These are phyloP conservation scores for Suillus plorans DNA, from an alignment of 768 basidiomycete species.

Conservation along the genomic window DNA sequence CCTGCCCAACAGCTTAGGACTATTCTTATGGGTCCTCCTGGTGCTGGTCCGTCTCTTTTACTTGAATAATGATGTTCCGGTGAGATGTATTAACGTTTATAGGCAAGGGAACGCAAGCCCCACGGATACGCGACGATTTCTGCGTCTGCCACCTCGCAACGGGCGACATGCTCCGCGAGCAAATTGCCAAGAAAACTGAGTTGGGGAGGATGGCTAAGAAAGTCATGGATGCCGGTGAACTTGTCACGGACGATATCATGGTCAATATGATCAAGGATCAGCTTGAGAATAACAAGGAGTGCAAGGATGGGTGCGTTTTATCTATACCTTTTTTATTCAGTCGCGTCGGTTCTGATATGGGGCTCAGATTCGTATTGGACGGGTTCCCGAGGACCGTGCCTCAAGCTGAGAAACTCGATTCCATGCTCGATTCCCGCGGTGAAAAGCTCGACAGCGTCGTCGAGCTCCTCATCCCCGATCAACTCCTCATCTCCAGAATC, in stretches of 20 bases:
- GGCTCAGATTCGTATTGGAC: constrained; percentile 88
- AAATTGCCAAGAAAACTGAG: constrained; percentile 82
- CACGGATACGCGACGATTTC: constrained; percentile 87
- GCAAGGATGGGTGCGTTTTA: constrained; percentile 87
- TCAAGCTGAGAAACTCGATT: constrained; percentile 94
- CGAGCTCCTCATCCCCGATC: constrained; percentile 90
- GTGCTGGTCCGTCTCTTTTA: constrained; percentile 68
- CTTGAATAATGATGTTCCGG: neutral
- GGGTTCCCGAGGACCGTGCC: constrained; percentile 99
- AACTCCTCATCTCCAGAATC: constrained; percentile 94
- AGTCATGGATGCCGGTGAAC: constrained; percentile 95
- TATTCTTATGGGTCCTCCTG: constrained; percentile 94
- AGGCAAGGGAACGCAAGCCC: constrained; percentile 99
- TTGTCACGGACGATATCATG: constrained; percentile 96
- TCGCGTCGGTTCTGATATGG: neutral
- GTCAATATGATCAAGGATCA: constrained; percentile 97
- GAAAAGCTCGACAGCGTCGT: constrained; percentile 93
- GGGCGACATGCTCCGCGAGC: constrained; percentile 97
- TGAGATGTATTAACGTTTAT: neutral
- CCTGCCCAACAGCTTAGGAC: constrained; percentile 83
- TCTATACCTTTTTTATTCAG: neutral
- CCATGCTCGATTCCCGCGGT: constrained; percentile 78
- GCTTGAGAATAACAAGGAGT: constrained; percentile 86
- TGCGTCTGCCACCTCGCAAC: constrained; percentile 98
- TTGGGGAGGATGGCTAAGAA: constrained; percentile 94